These are phyloP conservation scores for Termitomyces sp. DNA, from an alignment of 768 basidiomycete species.

Conservation along the genomic window DNA sequence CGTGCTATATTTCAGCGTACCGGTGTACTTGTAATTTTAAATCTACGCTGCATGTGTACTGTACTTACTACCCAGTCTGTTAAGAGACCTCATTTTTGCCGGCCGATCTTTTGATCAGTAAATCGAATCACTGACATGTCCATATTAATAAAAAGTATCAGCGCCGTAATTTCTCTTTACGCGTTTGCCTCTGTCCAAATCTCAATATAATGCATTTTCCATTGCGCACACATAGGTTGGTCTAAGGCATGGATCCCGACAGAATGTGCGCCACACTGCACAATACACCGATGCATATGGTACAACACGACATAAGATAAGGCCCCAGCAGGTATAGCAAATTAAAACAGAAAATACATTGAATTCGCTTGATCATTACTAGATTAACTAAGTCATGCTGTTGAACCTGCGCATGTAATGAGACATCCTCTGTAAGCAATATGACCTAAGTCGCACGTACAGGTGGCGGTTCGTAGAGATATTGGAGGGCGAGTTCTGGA, in stretches of 20 bases:
- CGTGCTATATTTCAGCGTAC: background rate
- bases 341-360: background rate
- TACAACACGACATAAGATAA: no score
- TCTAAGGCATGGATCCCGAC: background rate
- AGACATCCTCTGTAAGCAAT: no score
- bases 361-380: background rate
- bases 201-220: background rate
- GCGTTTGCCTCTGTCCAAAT: background rate
- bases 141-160: background rate
- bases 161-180: background rate
- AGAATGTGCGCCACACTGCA: background rate
- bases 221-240: no score
- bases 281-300: background rate
- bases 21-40: background rate
- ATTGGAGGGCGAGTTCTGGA: background rate
- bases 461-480: background rate
- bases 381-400: background rate
- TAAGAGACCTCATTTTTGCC: background rate
- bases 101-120: background rate
- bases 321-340: no score
- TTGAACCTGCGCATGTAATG: no score
- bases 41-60: background rate
- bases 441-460: background rate
- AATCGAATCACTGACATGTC: no score
- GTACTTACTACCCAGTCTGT: background rate